Base-by-base conservation (phyloP, 768 basidiomycete species). In the Phanerochaete sordida region DNA sequence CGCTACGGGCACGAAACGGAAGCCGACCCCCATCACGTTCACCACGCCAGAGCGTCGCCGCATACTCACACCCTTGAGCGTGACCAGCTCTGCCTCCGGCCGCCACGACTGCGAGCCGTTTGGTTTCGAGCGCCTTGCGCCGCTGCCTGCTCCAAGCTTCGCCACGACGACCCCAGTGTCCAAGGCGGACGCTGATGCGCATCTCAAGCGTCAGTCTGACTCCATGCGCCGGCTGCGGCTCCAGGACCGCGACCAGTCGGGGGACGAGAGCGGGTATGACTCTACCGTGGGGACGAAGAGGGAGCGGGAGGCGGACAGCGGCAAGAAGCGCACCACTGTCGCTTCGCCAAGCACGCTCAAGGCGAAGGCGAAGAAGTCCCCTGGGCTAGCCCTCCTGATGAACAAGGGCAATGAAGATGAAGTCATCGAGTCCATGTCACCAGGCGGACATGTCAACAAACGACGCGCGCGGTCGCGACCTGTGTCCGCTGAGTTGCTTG, bases 381-480 rank as follows among this genome's bases (percentile, higher is more conserved):
- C 70, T 15, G 64, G 57, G 21, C 59, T 65, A 15, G 64, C 66
- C 6, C n/a, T 64, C 11, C 46, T 62, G 19, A 63, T 56, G 2
- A 52, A 65, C 35, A 65, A 52, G 28, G 62, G 64, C 26, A 64
- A 66, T 37, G 63, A 69, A 27, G 70, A 69, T 9, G 70, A 71
- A 51, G 70, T 71, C 1, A 67, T 63, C 15, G 70, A 69, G 60
- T 66, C 68, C 1, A 78, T 91, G 59, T 91, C 89, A 0, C 90
- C 90, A 2, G 88, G 87, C 13, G 90, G 89, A 0, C 90, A 90
- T 71, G 76, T 92, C 58, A 81, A 78, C 39, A 91, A 92, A 72
- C 80, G 89, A 58, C 83, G 90, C 12, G 90, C 89, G 1, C 84
- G 87, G 12, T 84, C 87, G 27, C 79, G 89, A 54, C 90, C 88